A percentile compares a stretch with the other conserved stretches of the same genome.
These are phyloP conservation scores for Trichocladium antarcticum DNA, from an alignment of 495 filamentous ascomycete species.

Conservation along the genomic window DNA sequence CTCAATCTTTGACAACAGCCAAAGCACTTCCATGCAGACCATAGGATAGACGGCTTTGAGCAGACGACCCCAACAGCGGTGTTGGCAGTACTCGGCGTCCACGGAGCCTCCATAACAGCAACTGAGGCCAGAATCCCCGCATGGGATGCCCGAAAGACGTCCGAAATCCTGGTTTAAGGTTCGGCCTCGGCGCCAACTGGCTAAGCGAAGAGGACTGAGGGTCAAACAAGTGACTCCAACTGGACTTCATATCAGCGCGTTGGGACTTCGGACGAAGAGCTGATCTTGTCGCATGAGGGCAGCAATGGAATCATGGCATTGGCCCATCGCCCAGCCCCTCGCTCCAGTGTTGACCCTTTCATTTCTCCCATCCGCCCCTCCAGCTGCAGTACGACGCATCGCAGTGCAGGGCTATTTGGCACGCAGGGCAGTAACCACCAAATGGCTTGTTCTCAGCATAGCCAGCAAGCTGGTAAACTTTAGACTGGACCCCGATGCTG, in stretches of 20 bases:
- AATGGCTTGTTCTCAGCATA: constrained; percentile 18
- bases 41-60: no score
- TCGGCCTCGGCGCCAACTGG: background rate
- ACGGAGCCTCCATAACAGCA: constrained; percentile 22
- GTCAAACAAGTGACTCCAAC: no score
- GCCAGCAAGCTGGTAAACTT: constrained; percentile 33
- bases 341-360: constrained; percentile 9
- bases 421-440: constrained; percentile 10
- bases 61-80: background rate
- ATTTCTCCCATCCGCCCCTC: constrained; percentile 18
- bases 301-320: constrained; percentile 13
- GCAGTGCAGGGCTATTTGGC: constrained; percentile 19
- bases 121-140: background rate
- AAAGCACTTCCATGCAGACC: no score
- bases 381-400: constrained; percentile 20
- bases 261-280: constrained; percentile 11
- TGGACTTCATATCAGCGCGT: no score
- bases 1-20: no score
- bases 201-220: no score
- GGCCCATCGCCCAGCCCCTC: constrained; percentile 5
- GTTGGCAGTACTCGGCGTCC: constrained; percentile 1
- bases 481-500: constrained; percentile 20
- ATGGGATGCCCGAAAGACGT: constrained; percentile 5
- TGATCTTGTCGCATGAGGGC: constrained; percentile 9
- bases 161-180: background rate